phyloP scores from a whole-genome alignment of 306 rosid genomes.

The Fragaria iinumae region DNA sequence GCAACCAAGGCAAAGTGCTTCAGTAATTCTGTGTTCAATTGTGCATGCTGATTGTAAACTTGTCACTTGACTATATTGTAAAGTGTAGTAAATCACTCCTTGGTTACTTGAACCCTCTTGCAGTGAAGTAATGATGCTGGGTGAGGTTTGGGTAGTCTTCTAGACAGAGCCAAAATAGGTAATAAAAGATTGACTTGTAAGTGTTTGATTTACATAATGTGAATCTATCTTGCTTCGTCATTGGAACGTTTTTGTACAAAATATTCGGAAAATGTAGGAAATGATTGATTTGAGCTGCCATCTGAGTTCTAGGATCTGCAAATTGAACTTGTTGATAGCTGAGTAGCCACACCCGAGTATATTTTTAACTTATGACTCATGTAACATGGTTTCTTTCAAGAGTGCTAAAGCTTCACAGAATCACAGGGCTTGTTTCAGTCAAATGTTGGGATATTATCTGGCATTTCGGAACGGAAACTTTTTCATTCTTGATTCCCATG shows the following conservation, averaged over 20 bases:
- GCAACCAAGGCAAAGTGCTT: conserved; percentile 68
- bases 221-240: conserved; percentile 8
- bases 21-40: conserved; percentile 71
- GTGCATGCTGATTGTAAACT: conserved; percentile 61
- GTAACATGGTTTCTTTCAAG: neutral
- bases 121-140: conserved; percentile 14
- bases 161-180: conserved; percentile 20
- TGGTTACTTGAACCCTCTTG: conserved; percentile 28
- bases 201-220: neutral
- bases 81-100: conserved; percentile 19
- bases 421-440: neutral
- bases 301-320: neutral
- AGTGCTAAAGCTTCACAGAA: neutral
- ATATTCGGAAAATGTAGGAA: neutral
- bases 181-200: conserved; percentile 3
- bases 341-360: neutral
- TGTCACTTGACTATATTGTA: conserved; percentile 34
- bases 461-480: neutral
- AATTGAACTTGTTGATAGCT: neutral
- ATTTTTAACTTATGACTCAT: neutral
- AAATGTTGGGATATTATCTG: neutral
- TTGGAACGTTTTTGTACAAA: neutral
- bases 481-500: neutral
- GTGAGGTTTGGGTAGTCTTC: conserved; percentile 19
- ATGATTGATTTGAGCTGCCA: neutral